Evolutionary conservation across 495 filamentous ascomycete genomes (phyloP).

Genomic region (Penicillium roqueforti): DNA sequence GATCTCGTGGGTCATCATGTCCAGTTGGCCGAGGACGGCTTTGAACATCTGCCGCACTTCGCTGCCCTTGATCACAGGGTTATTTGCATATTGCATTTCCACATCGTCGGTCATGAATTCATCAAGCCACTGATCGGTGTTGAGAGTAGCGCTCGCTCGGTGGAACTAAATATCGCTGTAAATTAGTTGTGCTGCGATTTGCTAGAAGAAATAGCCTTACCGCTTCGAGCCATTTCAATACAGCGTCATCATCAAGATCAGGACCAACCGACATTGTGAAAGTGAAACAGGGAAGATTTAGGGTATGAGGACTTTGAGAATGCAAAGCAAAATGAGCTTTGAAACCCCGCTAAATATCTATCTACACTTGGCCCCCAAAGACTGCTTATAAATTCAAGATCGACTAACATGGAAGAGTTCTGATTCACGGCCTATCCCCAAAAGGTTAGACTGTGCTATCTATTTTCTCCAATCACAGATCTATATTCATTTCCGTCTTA

Average conservation of each 20-base stretch:
- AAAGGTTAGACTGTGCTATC: no score
- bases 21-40: constrained; percentile 5
- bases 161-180: constrained; percentile 5
- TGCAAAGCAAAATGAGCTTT: neutral
- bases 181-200: neutral
- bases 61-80: constrained; percentile 8
- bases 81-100: constrained; percentile 12
- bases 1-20: constrained; percentile 11
- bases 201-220: neutral
- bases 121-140: constrained; percentile 9
- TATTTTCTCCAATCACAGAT: no score
- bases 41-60: constrained; percentile 14
- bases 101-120: constrained; percentile 15
- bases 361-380: no score
- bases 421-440: no score
- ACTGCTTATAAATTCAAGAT: no score
- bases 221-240: constrained; percentile 6
- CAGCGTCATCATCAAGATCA: constrained; percentile 1
- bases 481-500: no score
- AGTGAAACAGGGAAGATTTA: neutral
- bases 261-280: constrained; percentile 2
- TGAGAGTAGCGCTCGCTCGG: constrained; percentile 3
- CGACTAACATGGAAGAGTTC: no score
- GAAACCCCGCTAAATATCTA: neutral
- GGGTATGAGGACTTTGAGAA: neutral